These are phyloP conservation scores for Podospora anserina DNA, from an alignment of 495 filamentous ascomycete genomes.

Conservation along the genomic window DNA sequence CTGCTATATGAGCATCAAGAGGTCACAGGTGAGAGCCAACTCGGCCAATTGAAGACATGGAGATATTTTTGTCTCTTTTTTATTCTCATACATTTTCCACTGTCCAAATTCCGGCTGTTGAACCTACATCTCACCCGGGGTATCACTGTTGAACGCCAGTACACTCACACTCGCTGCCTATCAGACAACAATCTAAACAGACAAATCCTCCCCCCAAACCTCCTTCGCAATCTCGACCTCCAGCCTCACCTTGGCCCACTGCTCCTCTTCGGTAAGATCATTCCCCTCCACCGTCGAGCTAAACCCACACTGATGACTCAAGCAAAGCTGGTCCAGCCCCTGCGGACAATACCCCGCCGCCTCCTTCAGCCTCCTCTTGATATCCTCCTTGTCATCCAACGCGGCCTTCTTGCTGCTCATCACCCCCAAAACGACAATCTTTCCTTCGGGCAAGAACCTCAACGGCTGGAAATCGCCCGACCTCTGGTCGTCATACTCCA, in stretches of 20 bases:
- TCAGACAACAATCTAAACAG: constrained; percentile 24
- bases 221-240: constrained; percentile 48
- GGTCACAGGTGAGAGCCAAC: neutral
- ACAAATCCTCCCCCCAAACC: constrained; percentile 47
- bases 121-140: constrained; percentile 9
- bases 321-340: constrained; percentile 58
- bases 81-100: neutral
- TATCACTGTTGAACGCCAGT: constrained; percentile 18
- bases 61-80: neutral
- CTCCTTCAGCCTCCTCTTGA: constrained; percentile 55
- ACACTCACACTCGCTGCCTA: neutral
- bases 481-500: constrained; percentile 66
- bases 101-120: constrained; percentile 13
- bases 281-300: constrained; percentile 64
- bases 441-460: constrained; percentile 57
- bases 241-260: constrained; percentile 49
- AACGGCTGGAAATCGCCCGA: constrained; percentile 67
- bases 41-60: neutral
- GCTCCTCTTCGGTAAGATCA: constrained; percentile 57
- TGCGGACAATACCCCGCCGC: constrained; percentile 59
- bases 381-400: constrained; percentile 59
- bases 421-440: constrained; percentile 63
- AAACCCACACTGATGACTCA: constrained; percentile 68
- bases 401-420: constrained; percentile 63
- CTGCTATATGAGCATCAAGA: no score